A percentile compares a stretch with the other conserved stretches of the same genome.
These are phyloP conservation scores for Syzygium syzygioides DNA, from an alignment of 441 rosid species.

Conservation along the genomic window DNA sequence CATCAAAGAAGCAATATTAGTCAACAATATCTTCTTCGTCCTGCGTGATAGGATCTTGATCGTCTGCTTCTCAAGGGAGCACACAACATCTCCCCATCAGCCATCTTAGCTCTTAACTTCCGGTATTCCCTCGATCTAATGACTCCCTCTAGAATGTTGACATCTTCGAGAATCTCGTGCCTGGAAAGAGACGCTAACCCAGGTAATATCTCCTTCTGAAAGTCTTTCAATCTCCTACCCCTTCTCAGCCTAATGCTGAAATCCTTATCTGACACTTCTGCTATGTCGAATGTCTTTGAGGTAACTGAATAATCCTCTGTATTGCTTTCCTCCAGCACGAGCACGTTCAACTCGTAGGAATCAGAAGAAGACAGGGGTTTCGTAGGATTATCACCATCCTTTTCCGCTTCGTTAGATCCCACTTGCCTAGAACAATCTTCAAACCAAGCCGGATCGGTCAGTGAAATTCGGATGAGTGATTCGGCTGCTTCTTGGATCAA, in stretches of 20 bases:
- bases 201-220: constrained; percentile 74
- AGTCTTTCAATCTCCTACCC: constrained; percentile 82
- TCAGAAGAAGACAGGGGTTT: constrained; percentile 39
- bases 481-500: constrained; percentile 54
- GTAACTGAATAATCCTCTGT: constrained; percentile 40
- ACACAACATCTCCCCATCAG: constrained; percentile 25
- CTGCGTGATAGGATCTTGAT: constrained; percentile 19
- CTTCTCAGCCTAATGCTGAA: constrained; percentile 53
- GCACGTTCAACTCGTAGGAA: constrained; percentile 50
- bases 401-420: constrained; percentile 18
- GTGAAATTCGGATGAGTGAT: constrained; percentile 42
- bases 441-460: constrained; percentile 12
- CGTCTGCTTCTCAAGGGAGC: constrained; percentile 28
- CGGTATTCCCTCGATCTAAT: constrained; percentile 78
- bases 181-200: constrained; percentile 55
- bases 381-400: constrained; percentile 4
- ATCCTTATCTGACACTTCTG: constrained; percentile 32
- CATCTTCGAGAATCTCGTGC: constrained; percentile 67
- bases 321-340: constrained; percentile 45
- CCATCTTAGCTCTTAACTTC: constrained; percentile 44
- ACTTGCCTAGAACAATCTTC: constrained; percentile 22
- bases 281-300: constrained; percentile 43
- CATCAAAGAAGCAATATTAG: not conserved
- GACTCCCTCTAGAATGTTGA: constrained; percentile 64
- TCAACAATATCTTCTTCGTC: constrained; percentile 18